Base-by-base conservation (phyloP, 2,329 filamentous ascomycete species). In the Colletotrichum eremochloae region DNA sequence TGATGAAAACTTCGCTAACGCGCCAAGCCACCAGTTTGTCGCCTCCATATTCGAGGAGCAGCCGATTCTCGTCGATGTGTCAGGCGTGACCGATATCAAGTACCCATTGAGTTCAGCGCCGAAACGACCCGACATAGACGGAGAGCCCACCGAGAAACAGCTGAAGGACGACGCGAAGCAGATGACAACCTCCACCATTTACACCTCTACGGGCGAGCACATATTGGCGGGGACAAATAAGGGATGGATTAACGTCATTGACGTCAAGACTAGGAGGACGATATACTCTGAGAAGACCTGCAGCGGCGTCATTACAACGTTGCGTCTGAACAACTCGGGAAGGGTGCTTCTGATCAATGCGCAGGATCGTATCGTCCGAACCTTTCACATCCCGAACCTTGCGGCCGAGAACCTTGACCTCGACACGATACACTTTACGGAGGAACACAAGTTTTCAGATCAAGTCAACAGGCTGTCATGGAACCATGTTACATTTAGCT, bases 371-470 rank as follows among this genome's bases (percentile, higher is more conserved):
- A 96, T 98, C 74, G 97, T 99, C 79, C 91, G 97, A 74, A 98
- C 96, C 1, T 92, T 99, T 76, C 90, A 94, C 74, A 88, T 99
- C 75, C 96, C 97, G 0, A 94, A 98, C 77, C 87, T 93, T 50
- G 87, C 89, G 14, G 86, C 85, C 1, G 84, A 88, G 18, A 89
- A 93, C 77, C 87, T 97, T 55, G 93, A 97, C 75, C 90, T 93
- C 29, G 93, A 97, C 77, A 96, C 93, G 38, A 92, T 99, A 77
- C 92, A 96, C 77, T 86, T 99, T 52, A 94, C 96, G 52, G 90
- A 98, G 15, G 96, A 99, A 82, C 96, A 99, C 84, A 98, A 98
- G 80, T 99, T 98, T 78, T 95, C 98, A 81, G 97, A 99, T 79
- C 93, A 98, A 5, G 96, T 99, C 63, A 98, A 99, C 79, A 91